phyloP scores from a whole-genome alignment of 2,329 filamentous ascomycete genomes.

The Cadophora sp. region DNA sequence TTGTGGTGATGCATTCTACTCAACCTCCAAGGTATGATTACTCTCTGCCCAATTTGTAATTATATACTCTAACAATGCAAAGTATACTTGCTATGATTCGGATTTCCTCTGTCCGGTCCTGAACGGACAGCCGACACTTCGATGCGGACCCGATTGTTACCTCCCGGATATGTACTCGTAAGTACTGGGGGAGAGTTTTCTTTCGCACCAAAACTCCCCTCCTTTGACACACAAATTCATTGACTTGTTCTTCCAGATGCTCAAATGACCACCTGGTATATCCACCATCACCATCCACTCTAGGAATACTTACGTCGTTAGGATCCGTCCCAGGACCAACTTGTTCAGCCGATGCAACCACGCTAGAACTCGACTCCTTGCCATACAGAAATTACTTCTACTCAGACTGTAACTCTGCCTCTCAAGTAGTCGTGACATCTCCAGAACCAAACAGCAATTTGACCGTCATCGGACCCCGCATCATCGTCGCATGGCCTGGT shows the following conservation, averaged over 20 bases:
- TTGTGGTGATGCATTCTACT: slow-evolving; percentile 34
- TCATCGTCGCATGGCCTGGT: slow-evolving; percentile 69
- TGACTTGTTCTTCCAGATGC: slow-evolving; percentile 20
- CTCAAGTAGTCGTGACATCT: slow-evolving; percentile 66
- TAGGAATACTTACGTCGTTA: slow-evolving; percentile 12
- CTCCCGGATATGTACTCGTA: slow-evolving; percentile 45
- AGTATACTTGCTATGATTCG: slow-evolving; percentile 49
- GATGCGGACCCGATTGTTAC: slow-evolving; percentile 49
- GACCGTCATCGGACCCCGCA: slow-evolving; percentile 60
- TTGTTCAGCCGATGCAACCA: slow-evolving; percentile 27
- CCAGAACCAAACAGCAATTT: slow-evolving; percentile 61
- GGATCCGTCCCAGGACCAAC: slow-evolving; percentile 22
- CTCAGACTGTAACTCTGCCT: slow-evolving; percentile 65
- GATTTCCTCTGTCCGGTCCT: slow-evolving; percentile 48
- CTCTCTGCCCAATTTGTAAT: background rate
- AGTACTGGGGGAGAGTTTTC: slow-evolving; percentile 7
- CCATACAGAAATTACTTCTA: slow-evolving; percentile 72
- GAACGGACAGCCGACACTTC: slow-evolving; percentile 44
- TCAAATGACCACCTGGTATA: slow-evolving; percentile 39
- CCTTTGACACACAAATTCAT: background rate
- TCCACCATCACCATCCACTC: slow-evolving; percentile 35
- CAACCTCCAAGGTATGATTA: slow-evolving; percentile 24
- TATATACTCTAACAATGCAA: background rate
- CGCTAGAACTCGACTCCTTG: slow-evolving; percentile 42
- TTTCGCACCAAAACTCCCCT: too few species aligned